phyloP scores from a whole-genome alignment of 495 filamentous ascomycete species.

The Chaetomium tenue region DNA sequence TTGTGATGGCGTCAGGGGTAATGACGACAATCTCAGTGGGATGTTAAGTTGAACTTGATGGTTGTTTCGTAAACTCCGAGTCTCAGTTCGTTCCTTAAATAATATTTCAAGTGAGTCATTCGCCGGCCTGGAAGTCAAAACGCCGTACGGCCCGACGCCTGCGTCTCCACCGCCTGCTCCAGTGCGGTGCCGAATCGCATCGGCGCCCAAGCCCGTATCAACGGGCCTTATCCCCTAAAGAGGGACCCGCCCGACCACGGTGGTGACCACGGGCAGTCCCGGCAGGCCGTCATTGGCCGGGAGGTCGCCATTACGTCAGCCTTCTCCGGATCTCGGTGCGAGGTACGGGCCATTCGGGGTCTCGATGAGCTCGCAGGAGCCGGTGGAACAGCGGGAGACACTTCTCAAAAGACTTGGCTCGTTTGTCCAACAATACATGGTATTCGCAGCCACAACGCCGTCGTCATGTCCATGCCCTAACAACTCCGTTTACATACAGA shows the following conservation, averaged over 20 bases:
- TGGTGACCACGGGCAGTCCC: conserved; percentile 7
- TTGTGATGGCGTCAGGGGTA: not conserved
- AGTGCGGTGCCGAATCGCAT: conserved; percentile 10
- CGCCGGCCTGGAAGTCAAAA: not conserved
- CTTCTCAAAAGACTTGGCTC: too few species aligned
- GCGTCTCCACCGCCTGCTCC: conserved; percentile 2
- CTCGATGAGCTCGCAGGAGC: not conserved
- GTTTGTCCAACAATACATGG: not conserved
- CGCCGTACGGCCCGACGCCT: not conserved
- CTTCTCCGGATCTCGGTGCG: not conserved
- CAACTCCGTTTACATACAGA: not conserved
- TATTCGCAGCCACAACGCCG: not conserved
- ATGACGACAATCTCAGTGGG: too few species aligned
- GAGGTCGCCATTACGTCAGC: not conserved
- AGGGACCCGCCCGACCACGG: not conserved
- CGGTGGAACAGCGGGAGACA: too few species aligned
- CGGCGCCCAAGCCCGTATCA: conserved; percentile 1
- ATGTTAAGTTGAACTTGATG: not conserved
- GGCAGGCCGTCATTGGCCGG: conserved; percentile 5
- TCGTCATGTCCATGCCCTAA: not conserved
- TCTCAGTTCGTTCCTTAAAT: not conserved
- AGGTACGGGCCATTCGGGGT: not conserved
- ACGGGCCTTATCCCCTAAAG: not conserved
- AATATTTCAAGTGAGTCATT: not conserved
- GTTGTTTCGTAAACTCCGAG: not conserved